Base-by-base conservation (phyloP, 2,329 filamentous ascomycete genomes). In the Hypomyces rosellus region DNA sequence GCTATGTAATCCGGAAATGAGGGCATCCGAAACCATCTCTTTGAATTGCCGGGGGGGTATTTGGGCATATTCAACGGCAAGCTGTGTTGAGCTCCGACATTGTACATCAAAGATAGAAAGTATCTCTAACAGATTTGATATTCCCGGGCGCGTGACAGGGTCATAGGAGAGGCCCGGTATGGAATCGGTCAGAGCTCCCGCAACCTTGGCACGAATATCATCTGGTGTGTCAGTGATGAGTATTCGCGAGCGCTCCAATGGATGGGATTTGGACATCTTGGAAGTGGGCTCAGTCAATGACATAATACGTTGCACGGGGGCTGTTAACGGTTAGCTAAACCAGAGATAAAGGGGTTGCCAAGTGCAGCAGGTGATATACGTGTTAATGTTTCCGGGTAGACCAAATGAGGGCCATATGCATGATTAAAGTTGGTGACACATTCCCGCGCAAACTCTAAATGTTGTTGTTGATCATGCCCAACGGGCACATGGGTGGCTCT, bases 241-340 rank as follows among this genome's bases (percentile, higher is more conserved):
- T 58, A 99, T 95, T 15, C 89, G 80, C 7, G 89, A 95, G 45
- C 78, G 80, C 3, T 79, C 75, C 57, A 87, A 81, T 1, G 76
- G 63, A 60, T 89, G 78, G 1, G 90, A 96, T 69, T 99, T 99
- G 50, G 90, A 96, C 93, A 99, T 99, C 66, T 99, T 99, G 47
- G 80, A 75, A 1, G 67, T 71, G 0, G 93, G 92, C 11, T 88
- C 74, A 46, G 80, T 82, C 18, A 99, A 80, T 15, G 90, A 95
- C 91, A 96, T 97, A 54, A 99, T 79, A 54, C 92, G 83, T 60
- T 86, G 88, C 2, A 87, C 81, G 4, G 88, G 84, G n/a, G 85
- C 85, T 89, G 25, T 46, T 5, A 40, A 18, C 37, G 14, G 34
- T 53, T 14, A 49, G 49, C 44, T 9, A 48, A 15, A n/a, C 18